Conservation (phyloP, 805 yeast species). For the Kodamaea kakaduensis region DNA sequence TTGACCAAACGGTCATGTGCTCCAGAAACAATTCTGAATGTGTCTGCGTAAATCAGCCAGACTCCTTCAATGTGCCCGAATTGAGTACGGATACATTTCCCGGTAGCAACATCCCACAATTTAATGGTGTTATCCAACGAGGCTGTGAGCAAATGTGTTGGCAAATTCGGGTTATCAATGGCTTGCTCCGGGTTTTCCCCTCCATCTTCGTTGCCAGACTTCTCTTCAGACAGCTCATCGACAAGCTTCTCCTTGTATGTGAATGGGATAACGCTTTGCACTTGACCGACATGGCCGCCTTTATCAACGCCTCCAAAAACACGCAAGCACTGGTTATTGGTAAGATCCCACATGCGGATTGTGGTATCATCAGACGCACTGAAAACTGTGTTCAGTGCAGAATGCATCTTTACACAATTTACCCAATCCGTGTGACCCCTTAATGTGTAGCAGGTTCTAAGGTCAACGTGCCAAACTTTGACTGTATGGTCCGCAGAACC, state of each 20-base stretch:
- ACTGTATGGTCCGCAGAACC: slow-evolving; percentile 92
- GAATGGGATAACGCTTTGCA: slow-evolving; percentile 86
- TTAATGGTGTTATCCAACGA: slow-evolving; percentile 91
- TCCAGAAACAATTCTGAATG: slow-evolving; percentile 89
- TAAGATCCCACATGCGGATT: slow-evolving; percentile 90
- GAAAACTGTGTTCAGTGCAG: slow-evolving; percentile 71
- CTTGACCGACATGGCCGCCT: slow-evolving; percentile 90
- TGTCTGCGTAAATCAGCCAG: slow-evolving; percentile 95
- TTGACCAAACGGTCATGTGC: slow-evolving; percentile 88
- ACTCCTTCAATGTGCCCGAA: slow-evolving; percentile 98
- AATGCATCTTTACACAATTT: slow-evolving; percentile 81
- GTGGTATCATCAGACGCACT: slow-evolving; percentile 92
- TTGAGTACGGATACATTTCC: slow-evolving; percentile 87
- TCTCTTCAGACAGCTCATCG: slow-evolving; percentile 36
- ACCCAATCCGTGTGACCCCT: slow-evolving; percentile 95
- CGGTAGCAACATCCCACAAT: slow-evolving; percentile 84
- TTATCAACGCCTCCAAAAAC: slow-evolving; percentile 71
- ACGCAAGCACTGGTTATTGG: slow-evolving; percentile 71
- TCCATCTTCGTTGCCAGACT: slow-evolving; percentile 7
- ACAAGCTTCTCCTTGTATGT: slow-evolving; percentile 60
- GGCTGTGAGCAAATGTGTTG: slow-evolving; percentile 82
- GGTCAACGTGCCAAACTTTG: slow-evolving; percentile 94
- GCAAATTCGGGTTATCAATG: slow-evolving; percentile 39
- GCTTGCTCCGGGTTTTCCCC: slow-evolving; percentile 5
- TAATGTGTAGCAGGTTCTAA: slow-evolving; percentile 85